Base-by-base conservation (phyloP, 768 basidiomycete species). In the Lentinula detonsa region DNA sequence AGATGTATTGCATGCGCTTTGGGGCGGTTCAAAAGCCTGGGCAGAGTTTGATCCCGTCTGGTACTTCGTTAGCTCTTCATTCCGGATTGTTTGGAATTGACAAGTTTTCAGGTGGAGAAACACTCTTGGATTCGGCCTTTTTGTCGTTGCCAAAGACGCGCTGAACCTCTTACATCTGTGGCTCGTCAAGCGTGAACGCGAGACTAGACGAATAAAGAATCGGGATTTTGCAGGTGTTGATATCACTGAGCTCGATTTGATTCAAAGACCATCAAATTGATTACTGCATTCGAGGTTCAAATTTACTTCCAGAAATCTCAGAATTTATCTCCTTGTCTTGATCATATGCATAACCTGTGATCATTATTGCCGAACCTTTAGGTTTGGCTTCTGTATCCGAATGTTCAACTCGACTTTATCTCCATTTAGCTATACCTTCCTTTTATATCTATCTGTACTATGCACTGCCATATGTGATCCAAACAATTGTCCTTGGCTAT, bases 171-270 rank as follows among this genome's bases (percentile, higher is more conserved):
- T 87, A 4, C 86, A 91, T 65, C 75, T 90, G 5, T 88, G 82
- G 74, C 78, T 91, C 4, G 78, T 84, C 5, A 88, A 88, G 67
- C 85, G 83, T 16, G 90, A 92, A 67, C 74, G 91, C 5, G 84
- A 88, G 68, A 85, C 83, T 2, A 78, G 90, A 13, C 75, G 76
- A 23, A 84, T 92, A 31, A 88, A 85, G 73, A 88, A 79, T 67
- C 80, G 82, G 62, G 83, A 88, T 46, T 92, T 92, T 68, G 75
- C 77, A n/a, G 88, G 87, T 0, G 81, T 91, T n/a, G 89, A 91
- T 66, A 65, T 83, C 48, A 69, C 73, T 10, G 85, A 83, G 63
- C 76, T 91, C 43, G 89, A 92, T 69, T 77, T 92, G 31, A 79
- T 90, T 51, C 33, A 51, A 4, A 51, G 34, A n/a, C 11, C 28